phyloP scores from a whole-genome alignment of 805 yeast genomes.

The Lipomyces yamadae region DNA sequence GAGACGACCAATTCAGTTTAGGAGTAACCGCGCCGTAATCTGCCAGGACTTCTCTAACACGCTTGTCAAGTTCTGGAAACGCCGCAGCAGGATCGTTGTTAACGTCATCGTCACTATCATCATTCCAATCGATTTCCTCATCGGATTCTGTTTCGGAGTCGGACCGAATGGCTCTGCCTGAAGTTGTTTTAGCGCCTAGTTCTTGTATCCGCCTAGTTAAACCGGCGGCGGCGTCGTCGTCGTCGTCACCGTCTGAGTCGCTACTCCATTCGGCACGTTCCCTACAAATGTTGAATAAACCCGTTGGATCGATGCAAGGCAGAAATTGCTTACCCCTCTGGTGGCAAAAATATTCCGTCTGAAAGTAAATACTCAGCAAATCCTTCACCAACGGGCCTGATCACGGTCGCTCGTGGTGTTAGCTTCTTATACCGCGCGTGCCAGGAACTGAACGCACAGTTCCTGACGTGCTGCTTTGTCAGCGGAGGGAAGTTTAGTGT shows the following conservation, averaged over 20 bases:
- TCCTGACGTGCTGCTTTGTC: constrained; percentile 25
- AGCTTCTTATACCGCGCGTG: constrained; percentile 55
- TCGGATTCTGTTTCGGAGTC: constrained; percentile 58
- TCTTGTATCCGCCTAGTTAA: constrained; percentile 53
- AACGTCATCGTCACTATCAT: constrained; percentile 33
- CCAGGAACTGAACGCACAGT: constrained; percentile 56
- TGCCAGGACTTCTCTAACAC: constrained; percentile 54
- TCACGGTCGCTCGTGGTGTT: constrained; percentile 56
- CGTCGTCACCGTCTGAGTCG: constrained; percentile 45
- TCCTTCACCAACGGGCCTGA: constrained; percentile 61
- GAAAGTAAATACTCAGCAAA: constrained; percentile 65
- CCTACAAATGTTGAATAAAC: not conserved
- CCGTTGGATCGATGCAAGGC: too few species aligned
- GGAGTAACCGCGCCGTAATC: constrained; percentile 72
- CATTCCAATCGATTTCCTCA: constrained; percentile 62
- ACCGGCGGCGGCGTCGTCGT: constrained; percentile 38
- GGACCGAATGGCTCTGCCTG: not conserved
- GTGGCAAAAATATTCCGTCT: constrained; percentile 72
- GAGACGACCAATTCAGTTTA: constrained; percentile 96
- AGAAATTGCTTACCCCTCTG: constrained; percentile 45
- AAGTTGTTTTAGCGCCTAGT: not conserved
- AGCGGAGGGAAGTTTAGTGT: constrained; percentile 46
- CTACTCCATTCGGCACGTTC: constrained; percentile 35
- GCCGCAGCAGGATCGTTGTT: constrained; percentile 52
- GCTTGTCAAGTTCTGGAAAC: constrained; percentile 65